Evolutionary conservation across 306 rosid species (phyloP).

Genomic region (Acacia melanoxylon): DNA sequence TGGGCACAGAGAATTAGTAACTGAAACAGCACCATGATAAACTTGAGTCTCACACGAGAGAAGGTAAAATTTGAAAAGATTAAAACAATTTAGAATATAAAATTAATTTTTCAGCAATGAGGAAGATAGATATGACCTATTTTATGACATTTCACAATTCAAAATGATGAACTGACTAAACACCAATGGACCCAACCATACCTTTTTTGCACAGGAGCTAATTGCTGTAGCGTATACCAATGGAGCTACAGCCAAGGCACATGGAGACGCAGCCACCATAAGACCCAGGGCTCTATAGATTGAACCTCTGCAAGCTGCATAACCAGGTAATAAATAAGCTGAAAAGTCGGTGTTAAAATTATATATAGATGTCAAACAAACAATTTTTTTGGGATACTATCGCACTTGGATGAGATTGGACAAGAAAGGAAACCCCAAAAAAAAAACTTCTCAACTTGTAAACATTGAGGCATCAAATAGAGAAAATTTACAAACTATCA

Average conservation of each 20-base stretch:
- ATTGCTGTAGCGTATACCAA: constrained; percentile 95
- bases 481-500: background rate
- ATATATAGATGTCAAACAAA: constrained; percentile 8
- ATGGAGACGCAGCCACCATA: constrained; percentile 99
- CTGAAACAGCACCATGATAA: constrained; percentile 19
- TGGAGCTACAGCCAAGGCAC: constrained; percentile 98
- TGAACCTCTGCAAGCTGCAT: constrained; percentile 94
- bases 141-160: constrained; percentile 5
- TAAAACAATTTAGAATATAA: constrained; percentile 5
- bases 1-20: constrained; percentile 4
- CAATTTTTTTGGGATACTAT: constrained; percentile 3
- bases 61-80: background rate
- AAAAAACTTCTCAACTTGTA: constrained; percentile 14
- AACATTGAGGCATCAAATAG: background rate
- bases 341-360: constrained; percentile 29
- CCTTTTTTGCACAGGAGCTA: constrained; percentile 94
- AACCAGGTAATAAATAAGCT: constrained; percentile 40
- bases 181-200: constrained; percentile 29
- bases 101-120: background rate
- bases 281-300: constrained; percentile 93
- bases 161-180: constrained; percentile 10
- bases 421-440: constrained; percentile 3
- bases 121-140: constrained; percentile 6
- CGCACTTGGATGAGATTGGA: background rate
- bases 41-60: constrained; percentile 3